Base-by-base conservation (phyloP, 2,329 filamentous ascomycete genomes). In the Capronia coronata region DNA sequence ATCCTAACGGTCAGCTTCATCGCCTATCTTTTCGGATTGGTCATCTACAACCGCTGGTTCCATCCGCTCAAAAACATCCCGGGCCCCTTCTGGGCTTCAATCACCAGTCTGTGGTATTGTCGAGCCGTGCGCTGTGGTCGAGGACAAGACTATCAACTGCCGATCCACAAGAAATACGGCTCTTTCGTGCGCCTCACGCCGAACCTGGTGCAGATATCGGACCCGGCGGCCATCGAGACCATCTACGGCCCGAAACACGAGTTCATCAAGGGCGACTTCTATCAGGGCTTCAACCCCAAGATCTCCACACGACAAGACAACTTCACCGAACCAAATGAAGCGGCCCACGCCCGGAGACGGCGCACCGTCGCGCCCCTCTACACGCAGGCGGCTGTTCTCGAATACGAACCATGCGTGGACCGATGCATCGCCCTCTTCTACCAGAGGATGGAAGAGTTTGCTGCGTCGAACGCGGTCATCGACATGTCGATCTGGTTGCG, bases 401-500 rank as follows among this genome's bases (percentile, higher is more conserved):
- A 61, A 35, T 58, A 52, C 23, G 59, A 61, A 34, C 55, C 50
- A 10, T 57, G 45, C 41, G 52, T 59, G 6, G 55, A 61, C 49
- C 32, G 46, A 21, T 46, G 46, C 16, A 57, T 57, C 8, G 43
- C 43, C 2, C 46, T 60, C 10, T 57, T 59, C 47, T 45, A 54
- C 39, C 27, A 55, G 43, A 32, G 51, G 13, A 53, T 54, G 48
- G 52, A 56, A 2, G 27, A 43, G 7, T 56, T 56, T 18, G 50
- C 53, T 13, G 46, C 35, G 3, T 30, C 37, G 0, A 43, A 43
- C 13, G 40, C 45, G 5, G 39, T 43, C 14, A 42, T 52, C 21
- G 55, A 57, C 25, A 52, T 57, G 43, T 32, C 52, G 2, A 29
- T 55, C n/a, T 57, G 55, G 55, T 32, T 57, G 10, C 29, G 49